Percentiles rank a stretch among this genome's conserved stretches.
These are phyloP conservation scores for Mycosphaerella arachidis DNA, from an alignment of 2,329 filamentous ascomycete species.

Conservation along the genomic window DNA sequence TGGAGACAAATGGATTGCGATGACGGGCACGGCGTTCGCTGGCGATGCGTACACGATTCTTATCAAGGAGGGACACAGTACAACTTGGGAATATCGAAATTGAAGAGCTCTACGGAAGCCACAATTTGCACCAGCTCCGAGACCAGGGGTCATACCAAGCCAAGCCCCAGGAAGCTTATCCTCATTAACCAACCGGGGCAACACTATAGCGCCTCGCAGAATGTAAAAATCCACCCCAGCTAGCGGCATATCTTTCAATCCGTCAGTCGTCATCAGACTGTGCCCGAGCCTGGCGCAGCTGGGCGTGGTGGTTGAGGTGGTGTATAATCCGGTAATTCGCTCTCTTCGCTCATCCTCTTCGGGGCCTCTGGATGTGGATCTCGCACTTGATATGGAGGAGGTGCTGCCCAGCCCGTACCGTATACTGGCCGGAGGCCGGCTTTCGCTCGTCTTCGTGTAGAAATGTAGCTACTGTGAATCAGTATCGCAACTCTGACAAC, in stretches of 20 bases:
- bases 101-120: constrained; percentile 12
- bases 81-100: constrained; percentile 34
- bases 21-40: constrained; percentile 28
- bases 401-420: constrained; percentile 5
- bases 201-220: too few relatives aligned
- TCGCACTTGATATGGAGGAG: constrained; percentile 1
- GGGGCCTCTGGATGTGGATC: constrained; percentile 5
- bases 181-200: too few relatives aligned
- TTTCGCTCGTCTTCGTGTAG: neutral
- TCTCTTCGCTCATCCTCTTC: neutral
- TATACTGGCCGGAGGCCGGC: neutral
- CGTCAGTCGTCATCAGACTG: too few relatives aligned
- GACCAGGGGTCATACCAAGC: too few relatives aligned
- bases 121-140: too few relatives aligned
- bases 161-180: too few relatives aligned
- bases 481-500: neutral
- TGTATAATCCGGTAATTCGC: neutral
- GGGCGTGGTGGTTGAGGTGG: neutral
- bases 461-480: neutral
- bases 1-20: constrained; percentile 30
- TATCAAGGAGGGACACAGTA: constrained; percentile 20
- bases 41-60: constrained; percentile 31
- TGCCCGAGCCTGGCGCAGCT: too few relatives aligned
- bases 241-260: too few relatives aligned
- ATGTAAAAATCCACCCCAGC: too few relatives aligned